Percentiles rank a stretch among this genome's conserved stretches.
Evolutionary conservation across 352 stramenopile genomes (phyloP).

Genomic region (Phytophthora pistaciae): DNA sequence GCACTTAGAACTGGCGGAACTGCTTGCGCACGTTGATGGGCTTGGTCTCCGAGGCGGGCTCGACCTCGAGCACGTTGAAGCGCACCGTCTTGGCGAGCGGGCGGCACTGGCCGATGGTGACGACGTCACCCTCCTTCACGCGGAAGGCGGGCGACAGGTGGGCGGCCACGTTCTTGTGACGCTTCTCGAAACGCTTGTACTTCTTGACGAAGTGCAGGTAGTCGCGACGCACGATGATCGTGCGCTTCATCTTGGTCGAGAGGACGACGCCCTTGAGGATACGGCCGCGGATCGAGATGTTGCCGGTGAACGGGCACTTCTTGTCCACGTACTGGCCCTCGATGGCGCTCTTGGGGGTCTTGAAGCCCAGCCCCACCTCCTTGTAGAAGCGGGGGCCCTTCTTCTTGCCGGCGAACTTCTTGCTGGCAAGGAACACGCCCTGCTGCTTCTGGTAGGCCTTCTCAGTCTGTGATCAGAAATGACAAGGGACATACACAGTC

Average conservation of each 20-base stretch:
- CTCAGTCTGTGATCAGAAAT: conserved; percentile 89
- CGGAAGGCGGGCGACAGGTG: conserved; percentile 98
- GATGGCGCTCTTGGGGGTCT: conserved; percentile 97
- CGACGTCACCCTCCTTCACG: conserved; percentile 99
- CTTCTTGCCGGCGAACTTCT: conserved; percentile 95
- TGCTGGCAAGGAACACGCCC: conserved; percentile 98
- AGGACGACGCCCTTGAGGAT: conserved; percentile 99
- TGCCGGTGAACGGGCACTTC: conserved; percentile 99
- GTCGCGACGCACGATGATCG: conserved; percentile 99
- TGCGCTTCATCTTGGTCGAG: conserved; percentile 99
- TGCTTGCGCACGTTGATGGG: conserved; percentile 98
- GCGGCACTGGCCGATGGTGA: conserved; percentile 99
- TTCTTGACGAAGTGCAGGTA: conserved; percentile 99
- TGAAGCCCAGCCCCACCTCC: conserved; percentile 98
- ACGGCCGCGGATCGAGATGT: conserved; percentile 99
- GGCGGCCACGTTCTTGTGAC: conserved; percentile 99
- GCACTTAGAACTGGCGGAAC: conserved; percentile 98
- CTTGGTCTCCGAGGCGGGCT: conserved; percentile 96
- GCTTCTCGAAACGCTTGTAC: conserved; percentile 99
- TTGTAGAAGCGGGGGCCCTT: conserved; percentile 97
- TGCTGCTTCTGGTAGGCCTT: conserved; percentile 99
- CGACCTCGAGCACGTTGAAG: conserved; percentile 99
- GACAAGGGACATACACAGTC: not conserved
- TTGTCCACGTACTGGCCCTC: conserved; percentile 99
- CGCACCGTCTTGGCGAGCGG: conserved; percentile 99